Percentiles rank a stretch among this genome's conserved stretches.
Conservation (phyloP, 352 stramenopile species). For the Globisporangium canariense region DNA sequence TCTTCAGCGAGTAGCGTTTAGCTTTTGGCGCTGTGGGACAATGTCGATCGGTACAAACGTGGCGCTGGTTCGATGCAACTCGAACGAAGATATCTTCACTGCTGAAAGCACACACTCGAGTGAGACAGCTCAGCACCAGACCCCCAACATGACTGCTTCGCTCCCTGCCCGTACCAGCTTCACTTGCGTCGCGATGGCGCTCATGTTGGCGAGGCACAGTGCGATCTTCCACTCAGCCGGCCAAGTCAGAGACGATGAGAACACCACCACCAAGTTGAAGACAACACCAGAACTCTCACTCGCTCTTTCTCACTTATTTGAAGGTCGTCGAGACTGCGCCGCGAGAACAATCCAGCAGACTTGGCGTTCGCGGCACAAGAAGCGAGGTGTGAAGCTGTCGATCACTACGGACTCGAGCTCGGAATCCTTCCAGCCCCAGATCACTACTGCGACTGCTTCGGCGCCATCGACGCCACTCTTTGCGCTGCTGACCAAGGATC, state of each 20-base stretch:
- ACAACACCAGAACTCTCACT: neutral
- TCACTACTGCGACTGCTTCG: neutral
- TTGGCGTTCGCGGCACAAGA: constrained; percentile 23
- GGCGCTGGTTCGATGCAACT: neutral
- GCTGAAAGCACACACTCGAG: neutral
- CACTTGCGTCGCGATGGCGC: constrained; percentile 36
- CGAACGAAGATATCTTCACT: neutral
- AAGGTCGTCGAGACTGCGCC: constrained; percentile 11
- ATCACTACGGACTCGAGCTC: neutral
- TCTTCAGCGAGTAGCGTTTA: constrained; percentile 11
- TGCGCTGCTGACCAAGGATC: constrained; percentile 7
- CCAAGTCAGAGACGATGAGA: neutral
- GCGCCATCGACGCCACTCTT: constrained; percentile 9
- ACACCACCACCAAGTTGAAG: neutral
- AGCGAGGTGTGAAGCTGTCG: neutral
- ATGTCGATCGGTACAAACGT: neutral
- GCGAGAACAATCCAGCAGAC: constrained; percentile 26
- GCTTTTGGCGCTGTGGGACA: constrained; percentile 4
- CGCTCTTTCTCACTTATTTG: constrained; percentile 6
- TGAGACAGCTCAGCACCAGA: neutral
- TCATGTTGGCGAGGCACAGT: constrained; percentile 26
- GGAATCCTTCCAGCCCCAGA: neutral
- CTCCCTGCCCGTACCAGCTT: constrained; percentile 25
- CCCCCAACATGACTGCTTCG: neutral
- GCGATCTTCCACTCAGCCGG: constrained; percentile 18